Percentiles rank a stretch among this genome's conserved stretches.
These are phyloP conservation scores for Alternaria incomplexa DNA, from an alignment of 2,329 filamentous ascomycete species.

Conservation along the genomic window DNA sequence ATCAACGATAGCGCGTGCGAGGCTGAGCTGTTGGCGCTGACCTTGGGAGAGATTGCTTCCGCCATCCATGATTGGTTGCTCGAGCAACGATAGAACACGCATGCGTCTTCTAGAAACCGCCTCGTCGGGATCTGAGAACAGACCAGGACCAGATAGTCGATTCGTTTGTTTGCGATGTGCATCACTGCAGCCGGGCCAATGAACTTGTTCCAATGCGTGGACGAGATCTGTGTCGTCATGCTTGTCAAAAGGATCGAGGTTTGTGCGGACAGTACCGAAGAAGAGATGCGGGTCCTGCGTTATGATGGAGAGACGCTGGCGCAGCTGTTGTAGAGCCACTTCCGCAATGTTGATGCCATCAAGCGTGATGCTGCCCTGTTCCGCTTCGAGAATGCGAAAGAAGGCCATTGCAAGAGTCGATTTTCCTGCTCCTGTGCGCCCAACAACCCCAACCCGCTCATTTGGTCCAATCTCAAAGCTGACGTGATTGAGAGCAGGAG, in stretches of 20 bases:
- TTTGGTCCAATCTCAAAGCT: neutral
- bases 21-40: constrained; percentile 66
- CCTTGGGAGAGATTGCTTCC: constrained; percentile 67
- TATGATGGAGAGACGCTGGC: constrained; percentile 51
- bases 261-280: constrained; percentile 53
- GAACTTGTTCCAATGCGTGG: constrained; percentile 51
- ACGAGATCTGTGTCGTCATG: constrained; percentile 46
- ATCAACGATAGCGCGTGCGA: constrained; percentile 60
- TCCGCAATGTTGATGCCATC: constrained; percentile 56
- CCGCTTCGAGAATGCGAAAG: constrained; percentile 51
- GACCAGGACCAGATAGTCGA: constrained; percentile 41
- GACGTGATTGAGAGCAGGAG: constrained; percentile 1
- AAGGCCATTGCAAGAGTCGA: constrained; percentile 49
- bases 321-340: constrained; percentile 49
- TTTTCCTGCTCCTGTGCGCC: constrained; percentile 60
- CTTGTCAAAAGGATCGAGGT: constrained; percentile 51
- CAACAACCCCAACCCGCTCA: constrained; percentile 47
- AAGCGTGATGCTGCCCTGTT: constrained; percentile 50
- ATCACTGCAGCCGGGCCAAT: constrained; percentile 11
- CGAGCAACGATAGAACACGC: neutral
- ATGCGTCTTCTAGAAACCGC: neutral
- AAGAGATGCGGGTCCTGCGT: constrained; percentile 60
- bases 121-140: neutral
- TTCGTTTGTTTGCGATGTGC: neutral
- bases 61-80: neutral